Conservation (phyloP, 2,329 filamentous ascomycete genomes). For the Geosmithia putterillii region DNA sequence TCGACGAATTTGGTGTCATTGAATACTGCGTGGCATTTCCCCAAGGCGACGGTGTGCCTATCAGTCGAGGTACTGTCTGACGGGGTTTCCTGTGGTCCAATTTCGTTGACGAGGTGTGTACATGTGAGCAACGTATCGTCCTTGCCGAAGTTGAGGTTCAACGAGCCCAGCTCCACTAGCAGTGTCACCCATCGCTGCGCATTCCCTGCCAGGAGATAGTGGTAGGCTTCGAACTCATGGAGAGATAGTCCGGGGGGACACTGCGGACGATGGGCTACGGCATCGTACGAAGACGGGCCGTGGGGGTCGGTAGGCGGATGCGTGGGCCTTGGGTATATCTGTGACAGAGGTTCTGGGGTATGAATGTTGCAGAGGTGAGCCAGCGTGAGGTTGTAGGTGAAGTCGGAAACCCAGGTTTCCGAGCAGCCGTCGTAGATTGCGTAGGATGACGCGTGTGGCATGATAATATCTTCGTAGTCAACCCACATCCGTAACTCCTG, state of each 20-base stretch:
- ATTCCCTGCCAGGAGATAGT: constrained; percentile 30
- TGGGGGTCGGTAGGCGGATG: constrained; percentile 4
- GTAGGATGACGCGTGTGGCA: neutral
- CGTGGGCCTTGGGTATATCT: neutral
- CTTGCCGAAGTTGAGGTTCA: constrained; percentile 34
- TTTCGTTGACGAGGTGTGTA: constrained; percentile 34
- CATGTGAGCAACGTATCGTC: constrained; percentile 31
- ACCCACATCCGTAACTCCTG: no score
- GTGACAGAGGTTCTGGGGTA: neutral
- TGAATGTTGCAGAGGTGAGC: neutral
- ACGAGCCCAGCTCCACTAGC: constrained; percentile 30
- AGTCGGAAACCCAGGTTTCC: neutral
- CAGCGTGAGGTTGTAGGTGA: neutral
- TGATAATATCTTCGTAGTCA: neutral
- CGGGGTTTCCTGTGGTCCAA: constrained; percentile 18
- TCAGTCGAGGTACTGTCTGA: neutral
- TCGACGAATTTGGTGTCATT: no score
- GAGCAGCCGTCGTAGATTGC: neutral
- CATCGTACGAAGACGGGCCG: constrained; percentile 28
- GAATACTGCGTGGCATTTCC: no score
- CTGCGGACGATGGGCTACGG: constrained; percentile 29
- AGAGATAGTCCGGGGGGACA: constrained; percentile 34
- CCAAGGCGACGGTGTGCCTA: neutral
- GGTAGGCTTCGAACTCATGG: constrained; percentile 39
- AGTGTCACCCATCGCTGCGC: constrained; percentile 43